These are phyloP conservation scores for Hirschioporus abietinus DNA, from an alignment of 768 basidiomycete species.

Conservation along the genomic window DNA sequence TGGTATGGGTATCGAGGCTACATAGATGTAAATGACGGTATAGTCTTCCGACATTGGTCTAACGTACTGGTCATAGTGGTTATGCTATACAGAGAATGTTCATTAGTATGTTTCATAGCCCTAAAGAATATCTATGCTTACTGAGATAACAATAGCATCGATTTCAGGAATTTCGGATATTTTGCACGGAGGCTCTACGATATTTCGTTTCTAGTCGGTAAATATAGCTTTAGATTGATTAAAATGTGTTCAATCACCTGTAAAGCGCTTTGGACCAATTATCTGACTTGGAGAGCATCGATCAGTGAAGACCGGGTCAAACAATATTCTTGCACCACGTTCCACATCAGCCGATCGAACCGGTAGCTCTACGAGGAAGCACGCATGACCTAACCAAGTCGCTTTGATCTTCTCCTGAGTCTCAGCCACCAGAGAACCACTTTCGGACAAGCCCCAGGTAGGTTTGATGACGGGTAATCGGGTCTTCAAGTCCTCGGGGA, in stretches of 20 bases:
- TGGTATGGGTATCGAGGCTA: conserved; percentile 38
- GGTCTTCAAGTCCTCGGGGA: background rate
- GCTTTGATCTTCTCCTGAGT: conserved; percentile 22
- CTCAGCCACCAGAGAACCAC: background rate
- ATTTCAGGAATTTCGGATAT: conserved; percentile 42
- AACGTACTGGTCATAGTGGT: conserved; percentile 33
- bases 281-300: conserved; percentile 28
- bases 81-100: conserved; percentile 19
- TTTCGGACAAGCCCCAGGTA: conserved; percentile 20
- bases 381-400: conserved; percentile 38
- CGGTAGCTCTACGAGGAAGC: conserved; percentile 34
- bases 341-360: conserved; percentile 19
- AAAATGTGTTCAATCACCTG: conserved; percentile 25
- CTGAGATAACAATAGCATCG: conserved; percentile 46
- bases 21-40: too few relatives aligned
- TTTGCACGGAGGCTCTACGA: conserved; percentile 29
- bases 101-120: background rate
- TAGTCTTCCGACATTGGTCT: too few relatives aligned
- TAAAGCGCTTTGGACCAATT: conserved; percentile 27
- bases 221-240: conserved; percentile 11
- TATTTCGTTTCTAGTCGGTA: background rate
- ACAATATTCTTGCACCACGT: conserved; percentile 33
- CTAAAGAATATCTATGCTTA: conserved; percentile 17
- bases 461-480: conserved; percentile 18
- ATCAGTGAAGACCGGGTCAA: conserved; percentile 32